Conservation (phyloP, 2,329 filamentous ascomycete genomes). For the Fusarium coffeatum region DNA sequence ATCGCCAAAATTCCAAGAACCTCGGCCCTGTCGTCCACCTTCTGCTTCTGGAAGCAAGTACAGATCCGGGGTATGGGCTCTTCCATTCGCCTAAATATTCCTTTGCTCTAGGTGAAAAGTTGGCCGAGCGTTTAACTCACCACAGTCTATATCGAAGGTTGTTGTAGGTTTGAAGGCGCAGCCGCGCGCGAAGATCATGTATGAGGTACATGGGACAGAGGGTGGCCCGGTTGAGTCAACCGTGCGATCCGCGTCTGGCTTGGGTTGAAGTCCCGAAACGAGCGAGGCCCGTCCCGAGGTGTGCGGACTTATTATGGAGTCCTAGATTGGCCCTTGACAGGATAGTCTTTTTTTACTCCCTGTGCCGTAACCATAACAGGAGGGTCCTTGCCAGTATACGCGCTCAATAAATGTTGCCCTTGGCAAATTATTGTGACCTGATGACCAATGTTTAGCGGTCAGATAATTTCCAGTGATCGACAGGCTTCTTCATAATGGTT, state of each 20-base stretch:
- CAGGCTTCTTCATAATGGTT: slow-evolving; percentile 27
- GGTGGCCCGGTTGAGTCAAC: slow-evolving; percentile 30
- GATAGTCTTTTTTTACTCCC: slow-evolving; percentile 11
- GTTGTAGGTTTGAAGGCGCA: slow-evolving; percentile 5
- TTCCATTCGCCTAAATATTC: slow-evolving; percentile 4
- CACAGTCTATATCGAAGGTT: slow-evolving; percentile 1
- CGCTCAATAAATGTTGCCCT: slow-evolving; percentile 13
- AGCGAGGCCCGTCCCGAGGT: slow-evolving; percentile 36
- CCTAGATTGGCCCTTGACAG: slow-evolving; percentile 31
- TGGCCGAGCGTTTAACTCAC: slow-evolving; percentile 15
- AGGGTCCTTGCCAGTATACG: slow-evolving; percentile 20
- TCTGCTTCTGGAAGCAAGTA: slow-evolving; percentile 39
- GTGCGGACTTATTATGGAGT: slow-evolving; percentile 40
- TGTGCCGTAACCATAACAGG: slow-evolving; percentile 17
- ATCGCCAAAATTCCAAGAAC: slow-evolving; percentile 8
- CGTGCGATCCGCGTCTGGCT: slow-evolving; percentile 28
- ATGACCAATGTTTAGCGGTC: slow-evolving; percentile 33
- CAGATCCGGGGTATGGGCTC: slow-evolving; percentile 9
- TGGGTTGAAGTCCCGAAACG: slow-evolving; percentile 32
- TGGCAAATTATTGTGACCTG: slow-evolving; percentile 31
- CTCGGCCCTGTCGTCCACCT: slow-evolving; percentile 25
- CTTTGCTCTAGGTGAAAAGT: slow-evolving; percentile 5
- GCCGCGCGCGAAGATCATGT: slow-evolving; percentile 34
- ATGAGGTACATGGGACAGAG: slow-evolving; percentile 12
- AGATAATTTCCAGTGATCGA: slow-evolving; percentile 23